A percentile compares a stretch with the other conserved stretches of the same genome.
phyloP scores from a whole-genome alignment of 306 rosid species.

The Aeschynomene evenia region DNA sequence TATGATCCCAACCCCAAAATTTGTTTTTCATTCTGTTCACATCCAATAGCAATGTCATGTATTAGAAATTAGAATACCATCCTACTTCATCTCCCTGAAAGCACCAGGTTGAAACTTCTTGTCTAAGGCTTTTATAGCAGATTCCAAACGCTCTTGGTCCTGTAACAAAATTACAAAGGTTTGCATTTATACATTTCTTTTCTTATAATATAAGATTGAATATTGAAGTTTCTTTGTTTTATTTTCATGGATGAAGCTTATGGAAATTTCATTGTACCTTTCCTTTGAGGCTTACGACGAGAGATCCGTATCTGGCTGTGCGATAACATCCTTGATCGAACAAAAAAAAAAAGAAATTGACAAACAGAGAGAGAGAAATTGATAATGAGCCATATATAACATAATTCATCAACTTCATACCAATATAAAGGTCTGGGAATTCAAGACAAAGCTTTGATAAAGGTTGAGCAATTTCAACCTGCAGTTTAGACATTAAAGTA shows the following conservation, averaged over 20 bases:
- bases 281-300: conserved; percentile 58
- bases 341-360: conserved; percentile 25
- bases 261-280: conserved; percentile 51
- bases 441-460: conserved; percentile 77
- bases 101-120: conserved; percentile 62
- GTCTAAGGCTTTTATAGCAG: conserved; percentile 52
- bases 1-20: conserved; percentile 24
- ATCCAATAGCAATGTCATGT: conserved; percentile 16
- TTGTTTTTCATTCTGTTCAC: conserved; percentile 17
- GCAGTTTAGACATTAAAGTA: conserved; percentile 36
- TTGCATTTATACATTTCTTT: background rate
- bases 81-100: conserved; percentile 46
- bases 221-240: background rate
- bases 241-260: background rate
- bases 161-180: conserved; percentile 35
- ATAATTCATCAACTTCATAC: conserved; percentile 46
- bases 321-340: conserved; percentile 73
- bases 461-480: conserved; percentile 83
- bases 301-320: conserved; percentile 54
- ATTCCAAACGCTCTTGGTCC: conserved; percentile 62
- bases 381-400: conserved; percentile 16
- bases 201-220: background rate
- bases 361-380: conserved; percentile 7
- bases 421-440: conserved; percentile 79
- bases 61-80: conserved; percentile 35